Conservation (phyloP, 495 filamentous ascomycete species). For the Pyronema domesticum region DNA sequence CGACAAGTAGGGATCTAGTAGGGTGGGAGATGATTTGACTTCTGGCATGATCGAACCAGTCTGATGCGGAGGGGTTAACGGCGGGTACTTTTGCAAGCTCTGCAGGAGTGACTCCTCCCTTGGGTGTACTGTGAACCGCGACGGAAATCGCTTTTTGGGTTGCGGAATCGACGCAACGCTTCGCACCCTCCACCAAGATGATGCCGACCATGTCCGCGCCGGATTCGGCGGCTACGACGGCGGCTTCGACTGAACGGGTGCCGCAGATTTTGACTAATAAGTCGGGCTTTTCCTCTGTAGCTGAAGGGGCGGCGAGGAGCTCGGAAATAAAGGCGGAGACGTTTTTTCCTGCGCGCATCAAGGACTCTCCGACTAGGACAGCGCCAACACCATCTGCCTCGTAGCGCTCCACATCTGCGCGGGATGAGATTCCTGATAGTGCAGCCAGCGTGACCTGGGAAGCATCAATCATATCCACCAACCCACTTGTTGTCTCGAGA, state of each 20-base stretch:
- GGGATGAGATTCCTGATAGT: constrained; percentile 78
- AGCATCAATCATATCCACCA: constrained; percentile 63
- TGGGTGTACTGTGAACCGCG: constrained; percentile 43
- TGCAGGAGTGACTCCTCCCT: constrained; percentile 12
- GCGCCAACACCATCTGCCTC: constrained; percentile 78
- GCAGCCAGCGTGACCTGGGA: constrained; percentile 81
- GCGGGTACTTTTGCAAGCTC: not conserved
- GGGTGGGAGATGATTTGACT: constrained; percentile 32
- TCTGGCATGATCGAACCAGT: constrained; percentile 46
- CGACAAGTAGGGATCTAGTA: constrained; percentile 61
- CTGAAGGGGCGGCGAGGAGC: constrained; percentile 42
- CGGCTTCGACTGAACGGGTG: constrained; percentile 69
- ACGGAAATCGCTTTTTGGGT: constrained; percentile 63
- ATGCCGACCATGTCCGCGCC: constrained; percentile 89
- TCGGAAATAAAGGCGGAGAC: constrained; percentile 56
- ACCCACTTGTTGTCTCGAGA: constrained; percentile 75
- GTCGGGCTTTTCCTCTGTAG: constrained; percentile 24
- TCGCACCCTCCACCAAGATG: constrained; percentile 67
- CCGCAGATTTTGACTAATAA: constrained; percentile 85
- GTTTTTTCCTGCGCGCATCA: constrained; percentile 75
- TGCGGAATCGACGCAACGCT: constrained; percentile 57
- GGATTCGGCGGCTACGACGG: constrained; percentile 60
- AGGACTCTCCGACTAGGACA: constrained; percentile 82
- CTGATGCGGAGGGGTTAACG: constrained; percentile 26
- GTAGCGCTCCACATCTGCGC: constrained; percentile 80